phyloP scores from a whole-genome alignment of 768 basidiomycete genomes.

The Terana coerulea region DNA sequence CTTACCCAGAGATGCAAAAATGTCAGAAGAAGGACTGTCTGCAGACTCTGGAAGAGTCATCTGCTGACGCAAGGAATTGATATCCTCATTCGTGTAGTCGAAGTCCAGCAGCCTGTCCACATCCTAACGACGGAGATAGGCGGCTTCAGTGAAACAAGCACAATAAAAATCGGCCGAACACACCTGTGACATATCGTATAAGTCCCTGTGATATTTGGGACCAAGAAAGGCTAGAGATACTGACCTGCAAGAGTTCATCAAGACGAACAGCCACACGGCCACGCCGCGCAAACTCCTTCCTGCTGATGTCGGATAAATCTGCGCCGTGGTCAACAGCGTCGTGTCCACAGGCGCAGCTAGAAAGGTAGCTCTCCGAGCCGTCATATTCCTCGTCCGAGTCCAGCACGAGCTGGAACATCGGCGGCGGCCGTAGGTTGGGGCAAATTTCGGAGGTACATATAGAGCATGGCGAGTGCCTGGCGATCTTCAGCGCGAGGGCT shows the following conservation, averaged over 20 bases:
- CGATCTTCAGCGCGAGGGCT: conserved; percentile 69
- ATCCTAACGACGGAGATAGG: conserved; percentile 47
- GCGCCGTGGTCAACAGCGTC: conserved; percentile 63
- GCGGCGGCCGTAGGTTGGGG: conserved; percentile 63
- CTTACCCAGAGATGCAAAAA: conserved; percentile 52
- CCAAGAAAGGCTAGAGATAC: conserved; percentile 18
- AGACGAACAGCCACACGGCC: conserved; percentile 72
- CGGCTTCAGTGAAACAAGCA: background rate
- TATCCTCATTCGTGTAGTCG: conserved; percentile 66
- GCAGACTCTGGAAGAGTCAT: conserved; percentile 53
- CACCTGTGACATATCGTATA: background rate
- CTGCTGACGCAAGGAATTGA: conserved; percentile 65
- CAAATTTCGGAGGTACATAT: conserved; percentile 53
- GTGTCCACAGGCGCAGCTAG: conserved; percentile 69
- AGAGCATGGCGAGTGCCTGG: conserved; percentile 74
- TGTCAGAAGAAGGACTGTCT: conserved; percentile 43
- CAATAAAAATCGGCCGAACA: background rate
- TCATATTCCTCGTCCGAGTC: conserved; percentile 69
- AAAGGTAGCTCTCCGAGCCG: conserved; percentile 45
- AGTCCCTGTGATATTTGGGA: background rate
- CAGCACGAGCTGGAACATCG: conserved; percentile 52
- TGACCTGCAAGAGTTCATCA: conserved; percentile 78
- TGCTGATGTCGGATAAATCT: conserved; percentile 49
- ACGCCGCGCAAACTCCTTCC: conserved; percentile 66
- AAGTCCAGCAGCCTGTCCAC: conserved; percentile 77